A percentile compares a stretch with the other conserved stretches of the same genome.
Evolutionary conservation across 805 yeast genomes (phyloP).

Genomic region (Myxozyma neglecta): DNA sequence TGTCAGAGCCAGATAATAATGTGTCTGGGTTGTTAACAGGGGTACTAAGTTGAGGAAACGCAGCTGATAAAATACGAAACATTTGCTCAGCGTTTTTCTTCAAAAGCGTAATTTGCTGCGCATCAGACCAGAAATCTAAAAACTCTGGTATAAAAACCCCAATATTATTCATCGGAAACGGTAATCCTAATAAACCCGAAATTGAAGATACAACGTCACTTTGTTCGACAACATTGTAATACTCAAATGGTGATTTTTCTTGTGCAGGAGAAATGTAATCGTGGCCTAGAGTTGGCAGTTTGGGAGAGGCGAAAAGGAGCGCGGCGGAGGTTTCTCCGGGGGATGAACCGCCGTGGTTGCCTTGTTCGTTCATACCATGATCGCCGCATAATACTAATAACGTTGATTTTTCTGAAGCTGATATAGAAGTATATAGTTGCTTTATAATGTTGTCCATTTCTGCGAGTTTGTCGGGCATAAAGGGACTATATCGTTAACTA

Average conservation of each 20-base stretch:
- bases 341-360: conserved; percentile 96
- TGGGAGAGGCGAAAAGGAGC: conserved; percentile 64
- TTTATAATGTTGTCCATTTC: conserved; percentile 80
- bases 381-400: conserved; percentile 81
- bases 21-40: conserved; percentile 9
- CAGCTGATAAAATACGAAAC: conserved; percentile 32
- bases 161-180: conserved; percentile 69
- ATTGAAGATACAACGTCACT: conserved; percentile 74
- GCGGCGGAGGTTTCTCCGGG: conserved; percentile 90
- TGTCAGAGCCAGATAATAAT: conserved; percentile 5
- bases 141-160: conserved; percentile 69
- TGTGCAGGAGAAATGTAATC: not conserved
- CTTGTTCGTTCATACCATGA: conserved; percentile 91
- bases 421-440: conserved; percentile 49
- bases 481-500: conserved; percentile 48
- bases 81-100: conserved; percentile 43
- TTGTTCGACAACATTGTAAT: conserved; percentile 57
- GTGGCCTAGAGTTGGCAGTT: conserved; percentile 43
- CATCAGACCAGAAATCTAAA: conserved; percentile 42
- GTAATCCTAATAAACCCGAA: conserved; percentile 58
- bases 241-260: conserved; percentile 44
- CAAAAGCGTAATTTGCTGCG: conserved; percentile 52
- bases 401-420: conserved; percentile 49
- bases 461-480: conserved; percentile 76
- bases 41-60: conserved; percentile 42